Evolutionary conservation across 2,329 filamentous ascomycete species (phyloP).

Genomic region (Botrytis aclada): DNA sequence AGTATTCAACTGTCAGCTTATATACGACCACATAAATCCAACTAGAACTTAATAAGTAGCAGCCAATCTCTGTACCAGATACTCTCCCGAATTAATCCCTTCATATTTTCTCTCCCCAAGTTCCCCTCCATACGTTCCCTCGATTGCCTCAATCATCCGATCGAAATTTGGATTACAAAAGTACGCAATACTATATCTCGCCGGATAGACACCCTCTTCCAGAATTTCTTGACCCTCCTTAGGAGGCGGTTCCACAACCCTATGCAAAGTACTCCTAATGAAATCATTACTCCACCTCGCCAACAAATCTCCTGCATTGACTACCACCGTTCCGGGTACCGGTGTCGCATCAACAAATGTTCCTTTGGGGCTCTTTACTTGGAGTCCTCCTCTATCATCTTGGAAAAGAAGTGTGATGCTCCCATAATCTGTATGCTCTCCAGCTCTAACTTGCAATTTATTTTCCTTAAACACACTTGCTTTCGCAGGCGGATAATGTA

Average conservation of each 20-base stretch:
- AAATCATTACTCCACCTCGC: slow-evolving; percentile 87
- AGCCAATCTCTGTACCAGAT: slow-evolving; percentile 72
- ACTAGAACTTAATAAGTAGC: slow-evolving; percentile 59
- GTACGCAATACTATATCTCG: slow-evolving; percentile 84
- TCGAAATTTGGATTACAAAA: slow-evolving; percentile 70
- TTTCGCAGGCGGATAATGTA: slow-evolving; percentile 55
- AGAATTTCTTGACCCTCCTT: not conserved
- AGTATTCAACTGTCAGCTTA: not conserved
- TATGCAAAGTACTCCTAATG: slow-evolving; percentile 86
- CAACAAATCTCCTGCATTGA: slow-evolving; percentile 86
- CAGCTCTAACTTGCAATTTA: slow-evolving; percentile 46
- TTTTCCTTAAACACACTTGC: slow-evolving; percentile 51
- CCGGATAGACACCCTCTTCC: slow-evolving; percentile 57
- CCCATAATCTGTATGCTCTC: slow-evolving; percentile 54
- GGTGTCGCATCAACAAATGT: slow-evolving; percentile 80
- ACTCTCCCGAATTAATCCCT: slow-evolving; percentile 75
- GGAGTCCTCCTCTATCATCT: slow-evolving; percentile 49
- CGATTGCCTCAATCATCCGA: slow-evolving; percentile 60
- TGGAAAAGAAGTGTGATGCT: slow-evolving; percentile 53
- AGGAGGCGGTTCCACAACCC: slow-evolving; percentile 80
- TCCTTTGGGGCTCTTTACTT: slow-evolving; percentile 66
- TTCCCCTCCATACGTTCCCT: slow-evolving; percentile 56
- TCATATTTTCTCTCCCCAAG: slow-evolving; percentile 73
- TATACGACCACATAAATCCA: not conserved
- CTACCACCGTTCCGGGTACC: slow-evolving; percentile 75